These are phyloP conservation scores for Umbelopsis vinacea DNA, from an alignment of 192 early-diverging fungal species.

Conservation along the genomic window DNA sequence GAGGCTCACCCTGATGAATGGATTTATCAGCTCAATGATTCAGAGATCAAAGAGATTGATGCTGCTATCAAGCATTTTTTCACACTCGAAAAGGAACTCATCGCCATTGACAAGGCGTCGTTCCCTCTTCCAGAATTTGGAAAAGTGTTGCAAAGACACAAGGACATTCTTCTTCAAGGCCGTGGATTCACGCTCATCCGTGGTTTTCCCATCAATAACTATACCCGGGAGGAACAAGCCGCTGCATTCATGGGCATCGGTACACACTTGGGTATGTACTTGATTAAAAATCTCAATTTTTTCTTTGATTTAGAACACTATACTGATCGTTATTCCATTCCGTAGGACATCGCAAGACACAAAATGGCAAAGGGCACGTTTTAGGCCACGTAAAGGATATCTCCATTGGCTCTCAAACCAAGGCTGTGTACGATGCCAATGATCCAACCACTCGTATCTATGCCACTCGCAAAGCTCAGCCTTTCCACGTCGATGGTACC, in stretches of 20 bases:
- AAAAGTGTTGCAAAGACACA: constrained; percentile 16
- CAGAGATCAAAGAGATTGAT: constrained; percentile 39
- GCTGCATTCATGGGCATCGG: constrained; percentile 48
- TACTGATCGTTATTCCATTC: not conserved
- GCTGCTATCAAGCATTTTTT: constrained; percentile 37
- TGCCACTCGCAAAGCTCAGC: constrained; percentile 48
- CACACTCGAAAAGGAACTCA: constrained; percentile 5
- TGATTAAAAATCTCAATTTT: not conserved
- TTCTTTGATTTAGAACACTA: not conserved
- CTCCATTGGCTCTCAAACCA: constrained; percentile 34
- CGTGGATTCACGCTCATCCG: constrained; percentile 32
- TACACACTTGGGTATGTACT: constrained; percentile 37
- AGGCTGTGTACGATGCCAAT: constrained; percentile 32
- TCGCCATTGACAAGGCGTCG: constrained; percentile 12
- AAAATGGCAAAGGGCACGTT: constrained; percentile 41
- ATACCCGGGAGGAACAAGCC: constrained; percentile 34
- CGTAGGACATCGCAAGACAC: constrained; percentile 27
- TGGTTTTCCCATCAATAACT: constrained; percentile 33
- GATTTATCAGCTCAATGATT: constrained; percentile 31
- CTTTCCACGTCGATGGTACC: constrained; percentile 45
- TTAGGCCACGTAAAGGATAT: constrained; percentile 47
- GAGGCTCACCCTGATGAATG: constrained; percentile 37
- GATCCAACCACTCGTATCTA: constrained; percentile 42
- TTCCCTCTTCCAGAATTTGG: constrained; percentile 36
- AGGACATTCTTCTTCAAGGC: constrained; percentile 32